Evolutionary conservation across 2,329 filamentous ascomycete species (phyloP), one percentile per base, ranked within the genome.

Genomic region (Cordyceps cicadae): DNA sequence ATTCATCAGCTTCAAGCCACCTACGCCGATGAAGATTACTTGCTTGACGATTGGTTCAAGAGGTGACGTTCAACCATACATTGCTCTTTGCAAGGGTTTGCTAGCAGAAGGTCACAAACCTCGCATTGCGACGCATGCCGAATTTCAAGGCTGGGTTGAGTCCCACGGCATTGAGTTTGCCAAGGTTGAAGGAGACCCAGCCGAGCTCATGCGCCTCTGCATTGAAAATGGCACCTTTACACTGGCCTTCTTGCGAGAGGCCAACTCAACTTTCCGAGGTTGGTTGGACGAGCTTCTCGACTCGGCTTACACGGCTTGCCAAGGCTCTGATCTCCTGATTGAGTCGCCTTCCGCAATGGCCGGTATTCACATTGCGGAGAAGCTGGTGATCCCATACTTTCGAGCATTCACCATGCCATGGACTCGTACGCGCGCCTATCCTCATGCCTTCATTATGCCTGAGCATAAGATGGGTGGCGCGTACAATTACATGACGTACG

Each of bases 201-300:
- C 86, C 37, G 93, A 97, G 73, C 81, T 99, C 51, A 97, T 99
- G 93, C 84, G 88, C 1, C 86, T 99, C 46, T 99, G 94, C 70
- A 93, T 97, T 54, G 92, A 97, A 70, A 91, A 97, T 70, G 94
- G 94, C 68, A 97, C 96, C 76, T 99, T 99, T 70, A 97, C 94
- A 0, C 89, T 89, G 67, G 87, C 90, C 0, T 99, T 99, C 73
- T 77, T 99, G 60, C 87, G 84, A 62, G 92, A 97, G 72, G 92
- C 93, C 43, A 93, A 89, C 62, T 79, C 83, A 7, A 92, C 90
- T 66, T 97, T 97, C 74, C 88, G 94, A 59, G 88, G 86, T n/a
- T 99, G 94, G 92, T 86, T 99, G 19, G 92, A 97, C 67, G 89
- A 91, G 49, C 82, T 99, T 24, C 84, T 97, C 41, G 81, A 81